Base-by-base conservation (phyloP, 441 rosid genomes). In the Hura crepitans region DNA sequence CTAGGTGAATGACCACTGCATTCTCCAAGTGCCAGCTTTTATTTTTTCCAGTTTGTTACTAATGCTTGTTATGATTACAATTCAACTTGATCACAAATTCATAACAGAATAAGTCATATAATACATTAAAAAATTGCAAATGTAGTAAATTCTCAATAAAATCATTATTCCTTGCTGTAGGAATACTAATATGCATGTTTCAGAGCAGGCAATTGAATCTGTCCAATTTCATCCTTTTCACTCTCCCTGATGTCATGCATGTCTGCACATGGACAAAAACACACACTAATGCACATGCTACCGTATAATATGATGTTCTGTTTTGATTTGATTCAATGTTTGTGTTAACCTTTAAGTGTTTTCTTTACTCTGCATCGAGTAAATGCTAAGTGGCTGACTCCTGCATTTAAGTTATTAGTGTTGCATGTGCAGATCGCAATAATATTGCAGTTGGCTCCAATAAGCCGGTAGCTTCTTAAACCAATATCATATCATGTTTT, bases 351-450 rank as follows among this genome's bases (percentile, higher is more conserved):
- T 63, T 18, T 45, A 4, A 25, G 2, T 39, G 12, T 51, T 10
- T 51, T n/a, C 2, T 47, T 47, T 53, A 2, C 33, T 14, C 39
- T 37, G 0, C 6, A 4, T 27, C 15, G n/a, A 28, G 35, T 28
- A 17, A 0, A 20, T 4, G 22, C n/a, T 39, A 43, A 18, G 20
- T 28, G 35, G 43, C 27, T 28, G 43, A 27, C 2, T 56, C 62
- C 17, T 28, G 7, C 35, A 15, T 43, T 68, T 47, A 33, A 65
- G 53, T 75, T 33, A 46, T 71, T 58, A 10, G 65, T 74, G 13
- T 74, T 61, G 37, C 71, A 65, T 70, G 30, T 82, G 81, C 93
- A 92, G 97, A 81, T 86, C 82, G 75, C 81, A 73, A 72, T 78
- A 81, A 69, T 74, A 30, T 30, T 31, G 62, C 65, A 65, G 56